Conservation (phyloP, 352 stramenopile genomes). For the Aphanomyces stellatus region DNA sequence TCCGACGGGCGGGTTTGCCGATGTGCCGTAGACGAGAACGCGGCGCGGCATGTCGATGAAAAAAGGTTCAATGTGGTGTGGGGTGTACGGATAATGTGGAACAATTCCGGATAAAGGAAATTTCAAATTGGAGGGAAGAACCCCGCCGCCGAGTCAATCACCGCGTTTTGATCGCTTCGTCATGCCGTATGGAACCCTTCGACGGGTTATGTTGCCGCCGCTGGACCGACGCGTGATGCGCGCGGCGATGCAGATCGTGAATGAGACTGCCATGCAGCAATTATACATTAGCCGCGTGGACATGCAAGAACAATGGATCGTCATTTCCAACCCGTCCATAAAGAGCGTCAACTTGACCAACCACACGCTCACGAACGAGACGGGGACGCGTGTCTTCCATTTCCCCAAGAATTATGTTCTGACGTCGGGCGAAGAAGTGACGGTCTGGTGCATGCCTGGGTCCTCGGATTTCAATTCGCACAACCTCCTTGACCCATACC, state of each 20-base stretch:
- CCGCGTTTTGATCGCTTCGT: too few relatives aligned
- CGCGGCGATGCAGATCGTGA: conserved; percentile 74
- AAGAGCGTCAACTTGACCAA: conserved; percentile 57
- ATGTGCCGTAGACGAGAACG: conserved; percentile 79
- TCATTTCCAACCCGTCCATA: conserved; percentile 75
- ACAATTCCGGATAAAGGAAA: too few relatives aligned
- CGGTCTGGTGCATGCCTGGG: conserved; percentile 66
- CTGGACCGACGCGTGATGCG: conserved; percentile 65
- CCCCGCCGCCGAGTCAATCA: too few relatives aligned
- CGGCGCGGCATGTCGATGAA: conserved; percentile 21
- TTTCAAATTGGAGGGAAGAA: not conserved
- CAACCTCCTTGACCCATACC: conserved; percentile 67
- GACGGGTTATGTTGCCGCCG: conserved; percentile 45
- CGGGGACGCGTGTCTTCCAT: conserved; percentile 39
- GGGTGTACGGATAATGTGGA: too few relatives aligned
- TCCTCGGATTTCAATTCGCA: conserved; percentile 57
- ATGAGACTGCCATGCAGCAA: conserved; percentile 78
- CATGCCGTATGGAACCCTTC: conserved; percentile 59
- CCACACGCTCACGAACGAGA: conserved; percentile 42
- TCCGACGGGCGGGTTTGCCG: conserved; percentile 74
- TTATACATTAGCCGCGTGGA: conserved; percentile 76
- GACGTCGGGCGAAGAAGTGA: conserved; percentile 66
- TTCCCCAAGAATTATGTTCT: conserved; percentile 66
- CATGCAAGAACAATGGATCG: conserved; percentile 64
- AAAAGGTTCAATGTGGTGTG: too few relatives aligned